These are phyloP conservation scores for Panaeolus papilionaceus DNA, from an alignment of 768 basidiomycete species.

Conservation along the genomic window DNA sequence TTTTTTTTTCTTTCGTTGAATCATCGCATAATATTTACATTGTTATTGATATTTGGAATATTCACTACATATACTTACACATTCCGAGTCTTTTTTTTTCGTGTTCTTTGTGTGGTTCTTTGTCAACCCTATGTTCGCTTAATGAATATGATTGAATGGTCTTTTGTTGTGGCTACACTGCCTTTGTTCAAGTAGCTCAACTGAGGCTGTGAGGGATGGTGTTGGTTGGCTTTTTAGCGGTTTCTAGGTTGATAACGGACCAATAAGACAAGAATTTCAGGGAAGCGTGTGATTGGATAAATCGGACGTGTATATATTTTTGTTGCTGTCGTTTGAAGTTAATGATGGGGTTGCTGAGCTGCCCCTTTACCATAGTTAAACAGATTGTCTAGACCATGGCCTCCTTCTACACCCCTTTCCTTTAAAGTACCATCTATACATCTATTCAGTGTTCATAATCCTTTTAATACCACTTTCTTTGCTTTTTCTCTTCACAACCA, in stretches of 20 bases:
- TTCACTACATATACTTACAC: neutral
- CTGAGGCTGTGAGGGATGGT: neutral
- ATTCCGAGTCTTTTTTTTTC: neutral
- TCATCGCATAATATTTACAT: slow-evolving; percentile 7
- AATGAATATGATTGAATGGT: neutral
- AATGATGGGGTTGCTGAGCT: neutral
- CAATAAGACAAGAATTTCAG: too few species aligned
- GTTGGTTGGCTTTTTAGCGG: too few species aligned
- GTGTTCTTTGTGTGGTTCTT: neutral
- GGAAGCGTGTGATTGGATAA: too few species aligned
- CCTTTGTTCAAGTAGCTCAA: neutral
- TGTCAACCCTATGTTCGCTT: neutral
- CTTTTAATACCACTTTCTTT: slow-evolving; percentile 12
- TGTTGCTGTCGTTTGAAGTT: neutral
- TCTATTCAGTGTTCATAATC: slow-evolving; percentile 10
- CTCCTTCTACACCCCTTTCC: slow-evolving; percentile 2
- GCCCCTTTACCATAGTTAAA: slow-evolving; percentile 12
- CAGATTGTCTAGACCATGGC: slow-evolving; percentile 13
- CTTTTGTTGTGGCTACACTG: neutral
- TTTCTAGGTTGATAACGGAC: too few species aligned
- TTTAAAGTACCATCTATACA: slow-evolving; percentile 12
- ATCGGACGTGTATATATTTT: neutral
- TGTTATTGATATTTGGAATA: slow-evolving; percentile 1
- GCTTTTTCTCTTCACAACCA: neutral
- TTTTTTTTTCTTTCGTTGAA: slow-evolving; percentile 1